Conservation (phyloP, 164 flowering plant genomes). For the Stephania yunnanensis region DNA sequence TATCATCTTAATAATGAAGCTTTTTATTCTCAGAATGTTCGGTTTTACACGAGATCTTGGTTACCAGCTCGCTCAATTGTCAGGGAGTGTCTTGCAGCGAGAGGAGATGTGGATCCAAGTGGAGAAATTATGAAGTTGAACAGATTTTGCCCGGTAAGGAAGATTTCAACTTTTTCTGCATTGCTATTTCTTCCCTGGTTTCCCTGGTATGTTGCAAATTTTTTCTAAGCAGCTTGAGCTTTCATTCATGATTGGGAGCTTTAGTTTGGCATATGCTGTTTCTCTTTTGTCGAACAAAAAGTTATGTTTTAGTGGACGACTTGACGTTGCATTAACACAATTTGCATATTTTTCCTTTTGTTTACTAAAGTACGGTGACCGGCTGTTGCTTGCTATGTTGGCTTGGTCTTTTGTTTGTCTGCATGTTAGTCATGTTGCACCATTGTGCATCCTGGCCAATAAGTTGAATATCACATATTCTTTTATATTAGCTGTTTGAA, state of each 20-base stretch:
- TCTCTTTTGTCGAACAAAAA: too few relatives aligned
- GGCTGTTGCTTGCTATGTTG: not conserved
- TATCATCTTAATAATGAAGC: not conserved
- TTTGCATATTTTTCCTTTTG: not conserved
- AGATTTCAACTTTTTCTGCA: not conserved
- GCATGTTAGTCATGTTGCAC: too few relatives aligned
- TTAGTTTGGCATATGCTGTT: not conserved
- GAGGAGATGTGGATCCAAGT: conserved; percentile 64
- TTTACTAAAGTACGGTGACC: not conserved
- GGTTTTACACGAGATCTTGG: conserved; percentile 74
- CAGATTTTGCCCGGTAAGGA: conserved; percentile 89
- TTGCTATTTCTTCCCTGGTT: not conserved
- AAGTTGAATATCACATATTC: too few relatives aligned
- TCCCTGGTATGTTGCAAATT: not conserved
- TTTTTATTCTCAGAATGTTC: conserved; percentile 42
- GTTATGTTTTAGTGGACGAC: too few relatives aligned
- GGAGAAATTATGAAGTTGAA: conserved; percentile 78
- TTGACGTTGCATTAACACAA: too few relatives aligned
- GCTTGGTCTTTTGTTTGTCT: too few relatives aligned
- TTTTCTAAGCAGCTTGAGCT: not conserved
- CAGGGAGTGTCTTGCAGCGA: conserved; percentile 52
- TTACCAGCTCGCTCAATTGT: conserved; percentile 85
- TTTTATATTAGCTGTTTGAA: too few relatives aligned
- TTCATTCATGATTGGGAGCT: not conserved
- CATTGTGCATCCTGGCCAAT: too few relatives aligned